These are phyloP conservation scores for Lachnellula subtilissima DNA, from an alignment of 2,329 filamentous ascomycete species.

Conservation along the genomic window DNA sequence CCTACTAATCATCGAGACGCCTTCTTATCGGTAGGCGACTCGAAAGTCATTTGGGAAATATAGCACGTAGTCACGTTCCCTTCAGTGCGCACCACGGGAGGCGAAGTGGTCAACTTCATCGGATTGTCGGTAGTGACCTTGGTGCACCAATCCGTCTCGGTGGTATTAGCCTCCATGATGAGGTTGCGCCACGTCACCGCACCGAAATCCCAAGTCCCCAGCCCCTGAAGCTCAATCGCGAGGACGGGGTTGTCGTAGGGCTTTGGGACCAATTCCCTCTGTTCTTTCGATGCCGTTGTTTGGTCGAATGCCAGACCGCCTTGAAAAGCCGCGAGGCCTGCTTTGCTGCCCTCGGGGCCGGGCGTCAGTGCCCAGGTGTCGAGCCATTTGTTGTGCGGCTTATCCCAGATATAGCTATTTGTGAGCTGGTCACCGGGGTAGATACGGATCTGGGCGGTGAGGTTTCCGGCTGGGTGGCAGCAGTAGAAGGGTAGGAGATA, in stretches of 20 bases:
- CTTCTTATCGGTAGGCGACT: not conserved
- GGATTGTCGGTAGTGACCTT: not conserved
- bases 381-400: slow-evolving; percentile 8
- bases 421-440: slow-evolving; percentile 16
- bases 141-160: slow-evolving; percentile 12
- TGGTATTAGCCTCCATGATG: slow-evolving; percentile 15
- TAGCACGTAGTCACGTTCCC: slow-evolving; percentile 13
- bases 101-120: not conserved
- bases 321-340: slow-evolving; percentile 2
- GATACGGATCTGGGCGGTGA: slow-evolving; percentile 8
- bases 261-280: not conserved
- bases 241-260: slow-evolving; percentile 5
- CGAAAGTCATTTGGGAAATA: slow-evolving; percentile 9
- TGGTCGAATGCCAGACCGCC: slow-evolving; percentile 14
- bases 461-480: slow-evolving; percentile 11
- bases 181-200: slow-evolving; percentile 16
- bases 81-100: slow-evolving; percentile 1
- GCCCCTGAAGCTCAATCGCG: slow-evolving; percentile 15
- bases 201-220: slow-evolving; percentile 18
- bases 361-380: slow-evolving; percentile 12
- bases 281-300: slow-evolving; percentile 2
- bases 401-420: slow-evolving; percentile 13
- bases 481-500: slow-evolving; percentile 16
- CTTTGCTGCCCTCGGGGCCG: not conserved
- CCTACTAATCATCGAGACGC: too few relatives aligned